phyloP scores from a whole-genome alignment of 2,329 filamentous ascomycete species.

The Trichocomaceae sp. region DNA sequence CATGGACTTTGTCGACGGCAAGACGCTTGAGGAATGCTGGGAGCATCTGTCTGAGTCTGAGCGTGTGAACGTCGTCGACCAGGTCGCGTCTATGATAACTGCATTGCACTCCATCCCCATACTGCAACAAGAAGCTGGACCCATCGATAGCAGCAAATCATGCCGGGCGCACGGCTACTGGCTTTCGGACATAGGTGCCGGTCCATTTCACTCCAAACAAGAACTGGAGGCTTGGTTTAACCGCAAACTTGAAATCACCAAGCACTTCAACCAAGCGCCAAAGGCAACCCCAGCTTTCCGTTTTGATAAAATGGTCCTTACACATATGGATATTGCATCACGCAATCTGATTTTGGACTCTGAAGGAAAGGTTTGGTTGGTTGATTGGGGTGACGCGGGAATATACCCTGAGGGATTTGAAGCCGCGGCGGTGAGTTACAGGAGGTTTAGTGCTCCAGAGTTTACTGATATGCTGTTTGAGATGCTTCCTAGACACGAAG shows the following conservation, averaged over 20 bases:
- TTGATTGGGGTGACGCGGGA: background rate
- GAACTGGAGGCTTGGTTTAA: conserved; percentile 23
- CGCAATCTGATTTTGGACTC: conserved; percentile 24
- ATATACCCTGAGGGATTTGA: conserved; percentile 1
- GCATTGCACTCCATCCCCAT: conserved; percentile 17
- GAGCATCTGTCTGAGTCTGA: conserved; percentile 13
- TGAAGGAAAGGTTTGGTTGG: background rate
- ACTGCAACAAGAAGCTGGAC: conserved; percentile 12
- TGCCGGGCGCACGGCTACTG: conserved; percentile 9
- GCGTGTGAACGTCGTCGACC: conserved; percentile 16
- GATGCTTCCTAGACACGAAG: background rate
- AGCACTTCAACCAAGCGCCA: conserved; percentile 12
- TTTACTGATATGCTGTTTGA: background rate
- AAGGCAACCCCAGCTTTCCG: conserved; percentile 9
- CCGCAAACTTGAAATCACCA: conserved; percentile 22
- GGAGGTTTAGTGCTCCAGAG: background rate
- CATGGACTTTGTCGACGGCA: conserved; percentile 25
- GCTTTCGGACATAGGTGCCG: conserved; percentile 21
- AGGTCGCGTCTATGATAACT: conserved; percentile 19
- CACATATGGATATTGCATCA: conserved; percentile 27
- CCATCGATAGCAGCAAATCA: conserved; percentile 17
- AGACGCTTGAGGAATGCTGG: conserved; percentile 22
- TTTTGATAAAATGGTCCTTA: conserved; percentile 19
- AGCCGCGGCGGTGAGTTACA: background rate
- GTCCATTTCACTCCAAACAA: conserved; percentile 16